phyloP scores from a whole-genome alignment of 2,329 filamentous ascomycete genomes.

The Colletotrichum chrysophilum region DNA sequence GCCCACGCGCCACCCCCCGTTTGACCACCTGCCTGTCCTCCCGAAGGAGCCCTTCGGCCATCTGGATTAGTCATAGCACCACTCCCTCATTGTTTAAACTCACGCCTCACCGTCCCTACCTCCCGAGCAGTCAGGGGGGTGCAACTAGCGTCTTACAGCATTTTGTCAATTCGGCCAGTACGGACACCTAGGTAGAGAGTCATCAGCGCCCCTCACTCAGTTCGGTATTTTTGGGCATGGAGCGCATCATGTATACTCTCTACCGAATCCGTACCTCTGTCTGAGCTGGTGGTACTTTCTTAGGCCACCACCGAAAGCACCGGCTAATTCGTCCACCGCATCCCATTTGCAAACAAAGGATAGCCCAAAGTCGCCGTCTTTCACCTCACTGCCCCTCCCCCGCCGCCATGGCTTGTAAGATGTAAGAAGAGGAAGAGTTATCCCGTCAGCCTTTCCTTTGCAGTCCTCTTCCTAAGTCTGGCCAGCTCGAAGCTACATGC shows the following conservation, averaged over 20 bases:
- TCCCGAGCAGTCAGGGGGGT: not conserved
- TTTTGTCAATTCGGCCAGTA: not conserved
- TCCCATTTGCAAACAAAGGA: not conserved
- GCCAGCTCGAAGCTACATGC: not conserved
- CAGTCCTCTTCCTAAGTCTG: not conserved
- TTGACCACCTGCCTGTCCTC: not conserved
- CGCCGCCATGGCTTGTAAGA: not conserved
- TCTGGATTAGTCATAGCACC: not conserved
- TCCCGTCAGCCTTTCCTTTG: not conserved
- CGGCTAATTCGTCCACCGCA: not conserved
- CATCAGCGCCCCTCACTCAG: not conserved
- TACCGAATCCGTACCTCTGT: not conserved
- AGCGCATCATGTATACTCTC: not conserved
- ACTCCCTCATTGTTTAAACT: not conserved
- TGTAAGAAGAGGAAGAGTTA: not conserved
- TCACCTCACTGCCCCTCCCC: not conserved
- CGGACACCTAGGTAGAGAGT: not conserved
- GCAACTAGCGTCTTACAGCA: not conserved
- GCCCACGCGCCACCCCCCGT: not conserved
- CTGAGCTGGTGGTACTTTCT: not conserved
- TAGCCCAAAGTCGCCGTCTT: not conserved
- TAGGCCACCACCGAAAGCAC: not conserved
- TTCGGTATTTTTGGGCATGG: not conserved
- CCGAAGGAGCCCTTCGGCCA: not conserved
- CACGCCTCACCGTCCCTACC: not conserved